Evolutionary conservation across 495 filamentous ascomycete species (phyloP).

Genomic region (Hyaloscypha bicolor): DNA sequence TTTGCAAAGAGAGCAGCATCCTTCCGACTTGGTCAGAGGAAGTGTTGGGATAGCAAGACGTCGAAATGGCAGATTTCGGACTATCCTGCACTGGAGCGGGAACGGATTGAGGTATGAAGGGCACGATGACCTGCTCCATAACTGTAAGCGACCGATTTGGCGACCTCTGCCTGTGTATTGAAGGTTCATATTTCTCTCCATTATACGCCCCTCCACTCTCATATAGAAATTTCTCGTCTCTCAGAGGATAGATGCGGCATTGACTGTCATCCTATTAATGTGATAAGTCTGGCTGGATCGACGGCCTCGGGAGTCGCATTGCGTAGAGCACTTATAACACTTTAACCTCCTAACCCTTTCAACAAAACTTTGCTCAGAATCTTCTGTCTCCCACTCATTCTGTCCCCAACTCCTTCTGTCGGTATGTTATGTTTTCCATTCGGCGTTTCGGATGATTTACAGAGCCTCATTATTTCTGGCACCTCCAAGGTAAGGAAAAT

Average conservation of each 20-base stretch:
- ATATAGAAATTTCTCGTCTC: background rate
- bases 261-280: background rate
- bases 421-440: no score
- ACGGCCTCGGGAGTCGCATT: background rate
- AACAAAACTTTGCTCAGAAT: no score
- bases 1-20: constrained; percentile 36
- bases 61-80: constrained; percentile 45
- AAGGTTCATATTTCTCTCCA: background rate
- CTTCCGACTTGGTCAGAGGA: constrained; percentile 30
- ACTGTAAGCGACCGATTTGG: background rate
- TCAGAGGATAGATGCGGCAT: background rate
- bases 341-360: no score
- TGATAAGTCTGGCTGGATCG: background rate
- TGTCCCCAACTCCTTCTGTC: no score
- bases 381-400: no score
- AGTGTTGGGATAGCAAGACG: constrained; percentile 36
- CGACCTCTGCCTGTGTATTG: background rate
- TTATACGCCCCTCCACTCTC: background rate
- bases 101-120: background rate
- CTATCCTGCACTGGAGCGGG: constrained; percentile 38
- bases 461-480: no score
- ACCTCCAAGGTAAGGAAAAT: no score
- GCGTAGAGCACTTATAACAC: no score
- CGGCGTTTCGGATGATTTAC: no score
- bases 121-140: background rate